Conservation (phyloP, 2,329 filamentous ascomycete species). For the Neobulgaria alba region DNA sequence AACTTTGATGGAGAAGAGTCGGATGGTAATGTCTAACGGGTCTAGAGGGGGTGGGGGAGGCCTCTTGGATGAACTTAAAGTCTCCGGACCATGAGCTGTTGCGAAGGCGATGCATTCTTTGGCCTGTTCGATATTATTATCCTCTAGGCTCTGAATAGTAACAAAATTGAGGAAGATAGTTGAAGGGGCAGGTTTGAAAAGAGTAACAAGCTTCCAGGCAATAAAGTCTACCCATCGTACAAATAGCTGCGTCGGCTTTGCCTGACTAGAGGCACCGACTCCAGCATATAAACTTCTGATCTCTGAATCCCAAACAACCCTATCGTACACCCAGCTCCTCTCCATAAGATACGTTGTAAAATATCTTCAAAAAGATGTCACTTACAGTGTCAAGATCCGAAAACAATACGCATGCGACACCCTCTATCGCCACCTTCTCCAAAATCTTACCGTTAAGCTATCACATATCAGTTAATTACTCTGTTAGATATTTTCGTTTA, state of each 20-base stretch:
- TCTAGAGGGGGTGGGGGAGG: slow-evolving; percentile 2
- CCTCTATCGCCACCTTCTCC: slow-evolving; percentile 5
- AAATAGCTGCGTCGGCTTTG: background rate
- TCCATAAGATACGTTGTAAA: background rate
- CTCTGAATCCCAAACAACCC: background rate
- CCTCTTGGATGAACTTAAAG: too few relatives aligned
- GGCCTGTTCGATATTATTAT: slow-evolving; percentile 4
- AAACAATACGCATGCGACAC: slow-evolving; percentile 13
- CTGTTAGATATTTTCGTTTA: background rate
- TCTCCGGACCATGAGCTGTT: slow-evolving; percentile 8
- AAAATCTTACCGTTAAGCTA: slow-evolving; percentile 9
- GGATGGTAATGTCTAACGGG: slow-evolving; percentile 10
- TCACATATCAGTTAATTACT: background rate
- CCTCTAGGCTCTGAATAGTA: background rate
- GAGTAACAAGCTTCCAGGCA: background rate
- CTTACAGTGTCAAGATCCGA: slow-evolving; percentile 1
- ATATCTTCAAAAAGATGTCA: background rate
- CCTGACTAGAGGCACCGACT: background rate
- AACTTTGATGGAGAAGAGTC: slow-evolving; percentile 14
- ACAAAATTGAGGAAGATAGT: background rate
- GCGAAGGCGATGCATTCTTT: slow-evolving; percentile 15
- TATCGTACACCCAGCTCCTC: background rate
- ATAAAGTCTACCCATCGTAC: background rate
- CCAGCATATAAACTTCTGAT: background rate
- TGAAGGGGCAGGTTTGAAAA: background rate